A percentile compares a stretch with the other conserved stretches of the same genome.
Conservation (phyloP, 306 rosid genomes). For the Sechiopsis laciniata region DNA sequence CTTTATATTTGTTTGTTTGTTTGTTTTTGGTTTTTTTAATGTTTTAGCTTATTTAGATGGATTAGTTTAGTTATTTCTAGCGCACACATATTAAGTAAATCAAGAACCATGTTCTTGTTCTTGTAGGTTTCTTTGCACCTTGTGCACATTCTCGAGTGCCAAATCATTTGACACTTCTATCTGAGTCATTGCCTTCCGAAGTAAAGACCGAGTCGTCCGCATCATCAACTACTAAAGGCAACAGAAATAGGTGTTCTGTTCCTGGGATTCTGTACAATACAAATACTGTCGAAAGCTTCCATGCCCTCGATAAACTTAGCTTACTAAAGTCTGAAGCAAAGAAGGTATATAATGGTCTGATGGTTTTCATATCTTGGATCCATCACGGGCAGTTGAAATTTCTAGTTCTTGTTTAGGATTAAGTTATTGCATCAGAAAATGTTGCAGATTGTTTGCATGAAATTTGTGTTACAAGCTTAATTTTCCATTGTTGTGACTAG, state of each 20-base stretch:
- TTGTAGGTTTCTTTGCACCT: conserved; percentile 84
- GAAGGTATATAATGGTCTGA: conserved; percentile 43
- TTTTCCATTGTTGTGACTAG: conserved; percentile 35
- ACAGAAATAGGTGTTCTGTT: conserved; percentile 69
- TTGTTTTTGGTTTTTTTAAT: neutral
- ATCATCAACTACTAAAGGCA: conserved; percentile 44
- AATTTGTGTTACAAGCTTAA: conserved; percentile 23
- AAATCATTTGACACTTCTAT: conserved; percentile 62
- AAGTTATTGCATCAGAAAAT: neutral
- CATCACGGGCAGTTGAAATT: no score
- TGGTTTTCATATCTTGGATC: neutral
- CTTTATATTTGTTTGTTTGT: neutral
- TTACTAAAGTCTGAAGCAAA: conserved; percentile 64
- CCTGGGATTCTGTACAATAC: conserved; percentile 78
- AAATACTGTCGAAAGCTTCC: conserved; percentile 73
- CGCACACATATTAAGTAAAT: no score
- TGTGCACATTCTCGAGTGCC: conserved; percentile 82
- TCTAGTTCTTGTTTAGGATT: no score
- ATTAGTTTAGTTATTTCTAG: no score
- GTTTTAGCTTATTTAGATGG: neutral
- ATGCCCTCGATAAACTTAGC: conserved; percentile 54
- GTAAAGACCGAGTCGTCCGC: conserved; percentile 37
- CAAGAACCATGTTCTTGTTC: conserved; percentile 13
- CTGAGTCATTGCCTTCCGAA: conserved; percentile 79
- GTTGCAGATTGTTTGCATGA: neutral